Conservation (phyloP, 2,329 filamentous ascomycete species). For the Xylariaceae sp. region DNA sequence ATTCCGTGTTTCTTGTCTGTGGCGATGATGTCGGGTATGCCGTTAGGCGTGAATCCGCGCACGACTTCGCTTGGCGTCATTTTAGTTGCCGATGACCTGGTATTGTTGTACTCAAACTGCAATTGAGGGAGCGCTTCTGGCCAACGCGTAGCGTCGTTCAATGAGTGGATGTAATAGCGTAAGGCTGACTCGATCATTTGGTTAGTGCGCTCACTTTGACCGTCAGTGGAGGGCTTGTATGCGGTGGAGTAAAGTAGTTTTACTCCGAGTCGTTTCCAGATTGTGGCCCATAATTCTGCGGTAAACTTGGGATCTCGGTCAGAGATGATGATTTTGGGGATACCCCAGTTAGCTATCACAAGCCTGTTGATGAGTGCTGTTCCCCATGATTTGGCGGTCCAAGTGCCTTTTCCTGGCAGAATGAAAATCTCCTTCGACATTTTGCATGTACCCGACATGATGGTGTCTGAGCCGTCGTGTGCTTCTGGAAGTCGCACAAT, state of each 20-base stretch:
- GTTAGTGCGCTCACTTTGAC: background rate
- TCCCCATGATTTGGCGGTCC: background rate
- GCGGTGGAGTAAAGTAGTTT: background rate
- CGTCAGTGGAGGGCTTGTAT: background rate
- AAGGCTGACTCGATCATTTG: background rate
- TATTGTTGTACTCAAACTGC: slow-evolving; percentile 1
- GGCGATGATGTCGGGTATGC: background rate
- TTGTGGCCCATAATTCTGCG: background rate
- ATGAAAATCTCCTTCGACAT: too few relatives aligned
- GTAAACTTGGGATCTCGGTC: background rate
- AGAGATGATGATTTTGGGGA: background rate
- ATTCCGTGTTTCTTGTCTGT: background rate
- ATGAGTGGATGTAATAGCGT: background rate
- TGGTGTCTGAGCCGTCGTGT: too few relatives aligned
- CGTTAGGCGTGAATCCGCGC: background rate
- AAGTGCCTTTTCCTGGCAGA: too few relatives aligned
- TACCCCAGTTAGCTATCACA: background rate
- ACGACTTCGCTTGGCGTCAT: background rate
- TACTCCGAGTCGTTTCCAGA: background rate
- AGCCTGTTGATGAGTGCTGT: background rate
- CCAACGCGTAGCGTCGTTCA: background rate
- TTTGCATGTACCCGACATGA: too few relatives aligned
- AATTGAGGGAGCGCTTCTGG: background rate
- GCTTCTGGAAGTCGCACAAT: too few relatives aligned
- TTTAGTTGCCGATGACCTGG: background rate